Base-by-base conservation (phyloP, 106 monocot genomes). In the Cymbidium sinense region DNA sequence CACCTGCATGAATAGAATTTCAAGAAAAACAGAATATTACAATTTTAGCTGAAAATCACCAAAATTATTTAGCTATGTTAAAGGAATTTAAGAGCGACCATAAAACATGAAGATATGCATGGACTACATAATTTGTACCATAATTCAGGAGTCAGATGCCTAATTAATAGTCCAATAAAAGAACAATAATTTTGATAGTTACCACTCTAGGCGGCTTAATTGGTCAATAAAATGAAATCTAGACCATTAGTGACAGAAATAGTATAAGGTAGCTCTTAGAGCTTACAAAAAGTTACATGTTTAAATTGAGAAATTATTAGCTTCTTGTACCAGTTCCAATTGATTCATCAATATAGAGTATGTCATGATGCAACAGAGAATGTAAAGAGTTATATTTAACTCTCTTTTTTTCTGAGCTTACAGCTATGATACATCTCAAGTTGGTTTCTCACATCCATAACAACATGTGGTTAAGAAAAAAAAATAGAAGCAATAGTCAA, bases 1-100 rank as follows among this genome's bases (percentile, higher is more conserved):
- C 41, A 99, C 98, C 98, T 99, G 84, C 70, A 83, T 84, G 31
- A 25, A 62, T 31, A 61, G 58, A 82, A 75, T 52, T 81, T 27
- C 1, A 13, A 70, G 31, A 36, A 71, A 36, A 39, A 20, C 21
- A 71, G 29, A 36, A 37, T 12, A 8, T 47, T 47, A 47, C 47
- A 47, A 13, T 13, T 47, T 11, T 47, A 11, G 13, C 47, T 47
- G 47, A 0, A 47, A 47, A 47, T 47, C 13, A 47, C 47, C 47
- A 34, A 69, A 29, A 69, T 12, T 20, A 71, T 71, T 64, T 5
- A 33, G 28, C 67, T 28, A n/a, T n/a, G 71, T 5, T 39, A n/a
- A 71, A 71, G 37, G 37, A 18, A 71, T 37, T 20, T 71, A 71
- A 71, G 30, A 28, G 12, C 5, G 15, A 67, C 37, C 71, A 71